Conservation (phyloP, 257 asterid species). For the Osmanthus fragrans region DNA sequence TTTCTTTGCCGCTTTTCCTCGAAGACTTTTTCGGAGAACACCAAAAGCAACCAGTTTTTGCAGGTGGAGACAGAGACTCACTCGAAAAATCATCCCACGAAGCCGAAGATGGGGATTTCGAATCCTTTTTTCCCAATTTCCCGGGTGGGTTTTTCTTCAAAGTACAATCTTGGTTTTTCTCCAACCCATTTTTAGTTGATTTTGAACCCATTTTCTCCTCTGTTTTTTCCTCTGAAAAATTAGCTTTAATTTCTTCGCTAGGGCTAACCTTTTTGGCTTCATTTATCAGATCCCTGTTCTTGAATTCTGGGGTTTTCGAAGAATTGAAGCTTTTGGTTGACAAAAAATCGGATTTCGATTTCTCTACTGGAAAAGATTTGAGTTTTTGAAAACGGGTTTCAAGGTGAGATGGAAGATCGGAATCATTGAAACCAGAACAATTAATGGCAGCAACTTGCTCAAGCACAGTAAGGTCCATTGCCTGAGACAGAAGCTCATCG, state of each 20-base stretch:
- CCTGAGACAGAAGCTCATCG: conserved; percentile 68
- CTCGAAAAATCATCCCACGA: conserved; percentile 39
- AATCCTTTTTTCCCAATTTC: conserved; percentile 21
- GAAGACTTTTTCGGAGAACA: conserved; percentile 68
- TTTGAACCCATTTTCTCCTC: not conserved
- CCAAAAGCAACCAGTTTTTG: conserved; percentile 67
- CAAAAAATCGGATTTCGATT: conserved; percentile 38
- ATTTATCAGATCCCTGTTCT: conserved; percentile 9
- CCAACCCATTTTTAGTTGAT: conserved; percentile 17
- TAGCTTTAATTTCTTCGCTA: conserved; percentile 18
- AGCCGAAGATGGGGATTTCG: conserved; percentile 35
- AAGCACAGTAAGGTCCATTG: conserved; percentile 70
- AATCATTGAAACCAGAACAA: conserved; percentile 70
- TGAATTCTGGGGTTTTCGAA: conserved; percentile 20
- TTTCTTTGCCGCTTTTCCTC: conserved; percentile 49
- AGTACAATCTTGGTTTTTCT: conserved; percentile 39
- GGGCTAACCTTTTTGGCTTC: conserved; percentile 21
- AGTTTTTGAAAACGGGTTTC: conserved; percentile 84
- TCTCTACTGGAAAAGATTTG: conserved; percentile 66
- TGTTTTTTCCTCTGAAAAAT: not conserved
- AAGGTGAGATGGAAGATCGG: conserved; percentile 72
- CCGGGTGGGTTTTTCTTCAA: conserved; percentile 35
- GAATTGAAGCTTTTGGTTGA: conserved; percentile 30
- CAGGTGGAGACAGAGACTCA: conserved; percentile 67
- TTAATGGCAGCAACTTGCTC: conserved; percentile 80